Percentiles rank a stretch among this genome's conserved stretches.
Evolutionary conservation across 177 flowering plant species (phyloP).

Genomic region (Tripterygium wilfordii): DNA sequence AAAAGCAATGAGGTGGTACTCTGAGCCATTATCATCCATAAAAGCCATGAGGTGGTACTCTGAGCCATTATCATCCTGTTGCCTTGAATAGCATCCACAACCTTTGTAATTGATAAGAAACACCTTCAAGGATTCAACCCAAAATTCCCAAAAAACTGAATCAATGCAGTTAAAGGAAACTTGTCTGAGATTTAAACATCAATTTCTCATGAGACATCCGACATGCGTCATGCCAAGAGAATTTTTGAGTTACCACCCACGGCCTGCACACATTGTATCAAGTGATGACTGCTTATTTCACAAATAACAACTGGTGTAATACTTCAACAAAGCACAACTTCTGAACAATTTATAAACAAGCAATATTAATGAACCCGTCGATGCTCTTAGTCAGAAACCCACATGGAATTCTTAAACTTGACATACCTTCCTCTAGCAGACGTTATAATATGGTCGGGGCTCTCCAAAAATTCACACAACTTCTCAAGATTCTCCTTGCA

Average conservation of each 20-base stretch:
- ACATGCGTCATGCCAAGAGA: conserved; percentile 2
- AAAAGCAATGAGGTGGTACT: no score
- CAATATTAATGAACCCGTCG: no score
- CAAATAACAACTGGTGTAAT: background rate
- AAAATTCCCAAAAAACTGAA: background rate
- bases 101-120: no score
- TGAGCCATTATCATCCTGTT: no score
- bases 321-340: no score
- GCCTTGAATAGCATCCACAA: no score
- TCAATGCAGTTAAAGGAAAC: background rate
- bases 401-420: no score
- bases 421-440: conserved; percentile 52
- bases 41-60: no score
- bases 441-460: conserved; percentile 35
- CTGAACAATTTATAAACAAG: background rate
- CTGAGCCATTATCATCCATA: no score
- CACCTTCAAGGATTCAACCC: no score
- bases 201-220: conserved; percentile 7
- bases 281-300: background rate
- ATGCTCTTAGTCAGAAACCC: no score
- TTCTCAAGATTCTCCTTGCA: conserved; percentile 23
- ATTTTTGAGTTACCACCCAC: conserved; percentile 27
- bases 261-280: conserved; percentile 27
- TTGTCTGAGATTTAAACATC: conserved; percentile 17
- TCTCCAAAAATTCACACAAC: conserved; percentile 30